Evolutionary conservation across 140 eudicot genomes (phyloP).

Genomic region (Erigeron philadelphicus): DNA sequence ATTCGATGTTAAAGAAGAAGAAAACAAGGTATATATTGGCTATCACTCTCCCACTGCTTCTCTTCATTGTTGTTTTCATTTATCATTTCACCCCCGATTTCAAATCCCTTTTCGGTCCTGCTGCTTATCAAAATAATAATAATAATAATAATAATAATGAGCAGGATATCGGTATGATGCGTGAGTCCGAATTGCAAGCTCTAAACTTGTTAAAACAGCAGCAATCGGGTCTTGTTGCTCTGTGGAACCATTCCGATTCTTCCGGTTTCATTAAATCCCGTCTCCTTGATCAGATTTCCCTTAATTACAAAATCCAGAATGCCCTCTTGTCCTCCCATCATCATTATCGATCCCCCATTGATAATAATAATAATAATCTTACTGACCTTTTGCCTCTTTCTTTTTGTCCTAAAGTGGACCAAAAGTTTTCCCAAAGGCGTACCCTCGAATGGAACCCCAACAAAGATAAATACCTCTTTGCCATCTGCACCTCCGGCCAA

Average conservation of each 20-base stretch:
- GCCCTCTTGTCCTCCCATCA: slow-evolving; percentile 50
- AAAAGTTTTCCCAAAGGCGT: slow-evolving; percentile 40
- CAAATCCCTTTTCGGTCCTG: slow-evolving; percentile 35
- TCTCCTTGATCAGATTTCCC: slow-evolving; percentile 46
- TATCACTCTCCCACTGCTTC: slow-evolving; percentile 41
- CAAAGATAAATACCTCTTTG: slow-evolving; percentile 62
- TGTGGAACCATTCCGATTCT: slow-evolving; percentile 41
- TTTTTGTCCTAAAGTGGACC: slow-evolving; percentile 49
- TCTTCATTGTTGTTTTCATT: slow-evolving; percentile 36
- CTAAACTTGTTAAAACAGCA: slow-evolving; percentile 57
- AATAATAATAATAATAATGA: too few relatives aligned
- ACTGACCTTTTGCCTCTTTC: slow-evolving; percentile 23
- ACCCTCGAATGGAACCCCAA: slow-evolving; percentile 82
- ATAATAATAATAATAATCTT: not conserved
- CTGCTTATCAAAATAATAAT: too few relatives aligned
- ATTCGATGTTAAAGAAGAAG: slow-evolving; percentile 36
- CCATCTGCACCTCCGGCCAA: slow-evolving; percentile 88
- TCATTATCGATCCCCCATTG: slow-evolving; percentile 19
- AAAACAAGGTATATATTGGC: slow-evolving; percentile 49
- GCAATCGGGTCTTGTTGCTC: slow-evolving; percentile 47
- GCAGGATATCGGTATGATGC: slow-evolving; percentile 43
- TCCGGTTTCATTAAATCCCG: slow-evolving; percentile 27
- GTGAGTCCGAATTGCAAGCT: slow-evolving; percentile 68
- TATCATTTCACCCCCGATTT: slow-evolving; percentile 59
- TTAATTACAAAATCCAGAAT: slow-evolving; percentile 64